Evolutionary conservation across 192 early-diverging fungal genomes (phyloP), one percentile per base, ranked within the genome.

Genomic region (Coemansia reversa): DNA sequence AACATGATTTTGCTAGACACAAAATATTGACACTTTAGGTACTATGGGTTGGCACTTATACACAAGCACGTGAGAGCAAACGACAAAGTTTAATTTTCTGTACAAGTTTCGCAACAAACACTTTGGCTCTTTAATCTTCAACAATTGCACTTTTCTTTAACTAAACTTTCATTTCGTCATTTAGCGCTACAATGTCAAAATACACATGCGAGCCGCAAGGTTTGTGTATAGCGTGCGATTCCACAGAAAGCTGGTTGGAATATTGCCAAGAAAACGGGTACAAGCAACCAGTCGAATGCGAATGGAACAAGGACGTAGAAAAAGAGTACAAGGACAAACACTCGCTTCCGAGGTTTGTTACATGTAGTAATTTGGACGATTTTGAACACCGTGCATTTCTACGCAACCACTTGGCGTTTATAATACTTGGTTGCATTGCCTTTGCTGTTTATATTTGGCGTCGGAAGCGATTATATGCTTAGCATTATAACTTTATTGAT

Each of bases 371-470:
- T 23, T 23, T 66, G 2, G 66, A 18, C 0, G 66, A 63, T 19
- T 7, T 66, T 0, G 57, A 65, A n/a, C 56, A 61, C 4, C 54
- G 57, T 0, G 53, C 61, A 11, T 79, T 79, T 25, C 63, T 66
- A 32, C 70, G 67, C 23, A 70, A 79, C 70, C 62, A 69, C 23
- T 16, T 73, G 8, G 14, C 63, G 8, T 79, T 79, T 19, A 24
- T 79, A 2, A 42, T 60, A 14, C 24, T 79, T 29, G 76, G 76
- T 0, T 9, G 66, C 8, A 4, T 60, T 19, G 76, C 70, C 1
- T 79, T 79, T 67, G 70, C 55, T 7, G 28, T 73, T 3, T 79
- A 79, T 24, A 54, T 58, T 1, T 79, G 76, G 76, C 33, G 76
- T 30, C 66, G 62, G 14, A 67, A 53, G 52, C 55, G 69, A 18